These are phyloP conservation scores for Cercospora citrullina DNA, from an alignment of 2,329 filamentous ascomycete species.

Conservation along the genomic window DNA sequence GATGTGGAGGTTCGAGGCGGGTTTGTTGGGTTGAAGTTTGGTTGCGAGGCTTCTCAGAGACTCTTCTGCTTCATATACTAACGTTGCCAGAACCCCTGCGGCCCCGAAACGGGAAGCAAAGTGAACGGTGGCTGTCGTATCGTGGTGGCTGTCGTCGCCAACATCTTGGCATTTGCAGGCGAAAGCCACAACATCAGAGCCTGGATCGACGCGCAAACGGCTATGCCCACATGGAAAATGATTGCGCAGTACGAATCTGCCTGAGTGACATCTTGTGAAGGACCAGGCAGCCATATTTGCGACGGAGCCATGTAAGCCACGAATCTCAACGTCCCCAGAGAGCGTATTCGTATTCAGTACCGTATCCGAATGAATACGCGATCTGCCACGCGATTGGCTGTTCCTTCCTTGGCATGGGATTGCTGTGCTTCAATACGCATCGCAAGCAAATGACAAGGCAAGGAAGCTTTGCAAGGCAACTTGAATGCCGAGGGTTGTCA, in stretches of 20 bases:
- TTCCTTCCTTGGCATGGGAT: background rate
- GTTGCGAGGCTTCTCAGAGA: background rate
- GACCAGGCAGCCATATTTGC: background rate
- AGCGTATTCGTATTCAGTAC: background rate
- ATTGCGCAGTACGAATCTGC: background rate
- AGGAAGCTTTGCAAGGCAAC: background rate
- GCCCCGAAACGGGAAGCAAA: background rate
- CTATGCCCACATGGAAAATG: background rate
- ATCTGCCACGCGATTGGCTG: background rate
- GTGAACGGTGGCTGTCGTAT: background rate
- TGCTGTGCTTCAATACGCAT: background rate
- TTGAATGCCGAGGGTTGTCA: background rate
- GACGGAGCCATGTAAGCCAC: background rate
- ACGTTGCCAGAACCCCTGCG: background rate
- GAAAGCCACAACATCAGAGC: background rate
- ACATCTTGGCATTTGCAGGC: background rate
- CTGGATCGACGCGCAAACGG: background rate
- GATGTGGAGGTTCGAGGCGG: background rate
- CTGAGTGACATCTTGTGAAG: background rate
- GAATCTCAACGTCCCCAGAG: background rate
- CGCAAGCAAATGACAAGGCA: background rate
- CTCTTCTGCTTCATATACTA: background rate
- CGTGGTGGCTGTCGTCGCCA: background rate
- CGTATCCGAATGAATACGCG: background rate
- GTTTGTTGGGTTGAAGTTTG: background rate